Conservation (phyloP, 2,329 filamentous ascomycete genomes). For the Cercospora sp. region DNA sequence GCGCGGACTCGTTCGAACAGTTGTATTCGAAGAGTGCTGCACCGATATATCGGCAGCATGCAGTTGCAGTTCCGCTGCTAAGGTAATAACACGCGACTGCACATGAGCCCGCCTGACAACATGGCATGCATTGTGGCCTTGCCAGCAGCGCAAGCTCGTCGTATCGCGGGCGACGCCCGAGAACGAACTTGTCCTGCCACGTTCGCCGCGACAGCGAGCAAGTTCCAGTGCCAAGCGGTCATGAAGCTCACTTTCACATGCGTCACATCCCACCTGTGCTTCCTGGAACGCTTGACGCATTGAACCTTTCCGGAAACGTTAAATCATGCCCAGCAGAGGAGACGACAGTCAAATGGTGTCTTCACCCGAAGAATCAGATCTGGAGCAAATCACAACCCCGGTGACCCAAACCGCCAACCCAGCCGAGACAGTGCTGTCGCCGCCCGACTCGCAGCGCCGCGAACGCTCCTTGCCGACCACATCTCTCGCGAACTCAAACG, state of each 20-base stretch:
- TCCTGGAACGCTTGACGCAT: constrained; percentile 2
- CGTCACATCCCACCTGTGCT: neutral
- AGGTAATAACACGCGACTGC: neutral
- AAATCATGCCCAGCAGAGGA: constrained; percentile 47
- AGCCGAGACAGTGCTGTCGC: constrained; percentile 52
- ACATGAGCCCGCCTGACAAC: neutral
- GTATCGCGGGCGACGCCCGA: neutral
- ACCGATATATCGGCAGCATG: neutral
- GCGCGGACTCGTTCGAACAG: neutral
- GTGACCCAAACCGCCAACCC: constrained; percentile 39
- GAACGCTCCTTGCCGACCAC: constrained; percentile 25
- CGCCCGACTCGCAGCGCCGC: constrained; percentile 54
- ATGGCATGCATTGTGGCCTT: neutral
- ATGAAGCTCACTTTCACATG: constrained; percentile 6
- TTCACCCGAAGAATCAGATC: constrained; percentile 16
- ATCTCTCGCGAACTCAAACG: constrained; percentile 40
- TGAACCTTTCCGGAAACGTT: neutral
- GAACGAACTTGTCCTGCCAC: neutral
- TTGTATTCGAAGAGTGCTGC: neutral
- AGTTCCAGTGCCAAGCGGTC: neutral
- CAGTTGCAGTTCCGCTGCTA: neutral
- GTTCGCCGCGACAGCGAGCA: neutral
- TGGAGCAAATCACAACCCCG: constrained; percentile 46
- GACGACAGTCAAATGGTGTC: constrained; percentile 60
- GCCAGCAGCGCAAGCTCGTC: neutral